Base-by-base conservation (phyloP, 345 rosid species). In the Populus davidiana region DNA sequence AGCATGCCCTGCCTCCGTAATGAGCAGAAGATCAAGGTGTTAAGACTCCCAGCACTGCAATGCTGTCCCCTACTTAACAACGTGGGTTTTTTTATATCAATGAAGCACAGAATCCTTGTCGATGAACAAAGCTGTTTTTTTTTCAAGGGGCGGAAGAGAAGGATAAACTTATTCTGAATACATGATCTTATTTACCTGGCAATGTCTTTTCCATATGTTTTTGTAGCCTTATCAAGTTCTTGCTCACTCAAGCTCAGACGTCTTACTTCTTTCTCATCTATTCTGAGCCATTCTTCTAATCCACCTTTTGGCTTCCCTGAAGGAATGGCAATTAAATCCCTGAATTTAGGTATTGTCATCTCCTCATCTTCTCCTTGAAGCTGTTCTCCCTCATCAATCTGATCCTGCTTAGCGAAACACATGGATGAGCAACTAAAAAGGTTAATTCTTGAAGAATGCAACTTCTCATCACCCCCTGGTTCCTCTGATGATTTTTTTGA, bases 161-260 rank as follows among this genome's bases (percentile, higher is more conserved):
- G 44, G 44, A 2, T 41, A 44, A 44, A 44, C 5, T 13, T 44
- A 44, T 44, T 44, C 50, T 44, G 50, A 44, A 13, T 13, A 44
- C 17, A 12, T 44, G 17, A 44, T 44, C 23, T 2, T 56, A 38
- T 10, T 62, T 73, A 81, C 84, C 74, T 77, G 52, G 77, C 61
- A 59, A 77, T 61, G 29, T 81, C 70, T 5, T 59, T 63, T 66
- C 71, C 84, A 62, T 47, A 49, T 44, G 67, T 72, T 69, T 25
- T 74, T 8, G 77, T 27, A 62, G 75, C 74, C 59, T 67, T 72
- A 31, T 81, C 80, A 2, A 81, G 80, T 61, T 71, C 67, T 38
- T 77, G 84, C 49, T 81, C 84, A 36, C 75, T 73, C 70, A 81
- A 44, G 50, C 84, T 81, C 20, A 81, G 75, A 29, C 84, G 80